A percentile compares a stretch with the other conserved stretches of the same genome.
These are phyloP conservation scores for Leucocoprinus birnbaumii DNA, from an alignment of 768 basidiomycete genomes.

Conservation along the genomic window DNA sequence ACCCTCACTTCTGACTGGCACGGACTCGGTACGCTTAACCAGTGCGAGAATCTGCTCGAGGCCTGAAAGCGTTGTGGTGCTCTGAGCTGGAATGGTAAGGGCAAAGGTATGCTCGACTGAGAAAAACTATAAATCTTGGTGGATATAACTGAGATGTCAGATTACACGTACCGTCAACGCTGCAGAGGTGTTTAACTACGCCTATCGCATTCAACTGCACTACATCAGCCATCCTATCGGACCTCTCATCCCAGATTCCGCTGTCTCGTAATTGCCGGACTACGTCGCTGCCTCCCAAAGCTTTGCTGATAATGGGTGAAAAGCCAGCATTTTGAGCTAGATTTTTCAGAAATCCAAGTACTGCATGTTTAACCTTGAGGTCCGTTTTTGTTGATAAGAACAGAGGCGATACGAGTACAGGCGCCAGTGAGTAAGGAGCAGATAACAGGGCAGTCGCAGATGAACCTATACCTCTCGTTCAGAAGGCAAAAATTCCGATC, in stretches of 20 bases:
- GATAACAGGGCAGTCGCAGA: constrained; percentile 60
- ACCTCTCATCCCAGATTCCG: constrained; percentile 64
- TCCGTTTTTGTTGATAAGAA: constrained; percentile 58
- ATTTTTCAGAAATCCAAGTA: constrained; percentile 85
- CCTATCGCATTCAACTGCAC: constrained; percentile 89
- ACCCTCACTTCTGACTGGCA: constrained; percentile 85
- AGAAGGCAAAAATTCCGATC: too few species aligned
- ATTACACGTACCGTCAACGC: constrained; percentile 59
- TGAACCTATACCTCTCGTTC: constrained; percentile 40
- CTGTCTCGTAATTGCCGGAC: constrained; percentile 60
- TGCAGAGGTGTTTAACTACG: constrained; percentile 85
- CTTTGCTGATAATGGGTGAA: constrained; percentile 52
- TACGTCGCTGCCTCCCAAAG: constrained; percentile 60
- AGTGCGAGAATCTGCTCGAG: constrained; percentile 73
- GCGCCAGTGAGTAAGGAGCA: constrained; percentile 62
- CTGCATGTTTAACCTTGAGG: constrained; percentile 86
- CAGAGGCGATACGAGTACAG: constrained; percentile 51
- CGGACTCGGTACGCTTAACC: constrained; percentile 73
- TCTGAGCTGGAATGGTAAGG: constrained; percentile 46
- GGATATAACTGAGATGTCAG: not conserved
- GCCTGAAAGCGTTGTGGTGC: constrained; percentile 33
- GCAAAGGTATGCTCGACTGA: constrained; percentile 43
- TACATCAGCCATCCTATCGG: constrained; percentile 79
- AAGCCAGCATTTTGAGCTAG: constrained; percentile 69
- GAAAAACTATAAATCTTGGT: not conserved